Evolutionary conservation across 2,329 filamentous ascomycete species (phyloP).

Genomic region (Ophiognomonia clavigignenti-juglandacearum): DNA sequence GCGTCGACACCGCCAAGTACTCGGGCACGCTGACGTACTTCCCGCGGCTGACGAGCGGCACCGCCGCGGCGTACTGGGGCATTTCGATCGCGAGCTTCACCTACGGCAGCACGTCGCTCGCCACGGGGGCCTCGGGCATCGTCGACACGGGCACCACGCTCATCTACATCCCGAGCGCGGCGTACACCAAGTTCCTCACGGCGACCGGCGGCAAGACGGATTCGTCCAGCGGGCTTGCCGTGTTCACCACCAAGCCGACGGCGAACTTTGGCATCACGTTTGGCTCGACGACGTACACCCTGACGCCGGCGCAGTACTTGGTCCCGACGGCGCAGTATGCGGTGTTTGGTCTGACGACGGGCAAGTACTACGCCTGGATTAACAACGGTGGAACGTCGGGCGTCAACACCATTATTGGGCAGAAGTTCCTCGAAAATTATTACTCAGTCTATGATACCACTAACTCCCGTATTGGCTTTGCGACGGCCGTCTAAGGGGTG

Average conservation of each 20-base stretch:
- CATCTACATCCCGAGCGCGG: conserved; percentile 23
- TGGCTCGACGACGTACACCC: conserved; percentile 23
- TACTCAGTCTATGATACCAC: conserved; percentile 23
- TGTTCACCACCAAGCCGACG: conserved; percentile 23
- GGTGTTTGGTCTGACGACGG: conserved; percentile 18
- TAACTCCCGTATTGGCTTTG: conserved; percentile 19
- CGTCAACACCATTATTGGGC: conserved; percentile 24
- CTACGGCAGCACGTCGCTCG: conserved; percentile 19
- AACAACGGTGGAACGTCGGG: conserved; percentile 22
- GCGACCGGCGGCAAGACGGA: conserved; percentile 23
- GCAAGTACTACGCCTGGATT: conserved; percentile 27
- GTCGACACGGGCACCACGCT: conserved; percentile 25
- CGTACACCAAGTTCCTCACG: conserved; percentile 24
- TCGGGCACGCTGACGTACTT: conserved; percentile 19
- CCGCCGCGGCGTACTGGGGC: conserved; percentile 19
- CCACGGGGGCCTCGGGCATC: conserved; percentile 18
- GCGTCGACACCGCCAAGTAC: conserved; percentile 19
- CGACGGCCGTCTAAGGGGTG: too few relatives aligned
- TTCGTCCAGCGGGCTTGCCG: conserved; percentile 21
- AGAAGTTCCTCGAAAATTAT: conserved; percentile 27
- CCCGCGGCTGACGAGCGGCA: conserved; percentile 14
- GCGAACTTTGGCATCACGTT: conserved; percentile 25
- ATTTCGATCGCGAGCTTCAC: conserved; percentile 21
- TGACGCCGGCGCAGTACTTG: conserved; percentile 24
- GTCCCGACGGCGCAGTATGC: conserved; percentile 23